A percentile compares a stretch with the other conserved stretches of the same genome.
These are phyloP conservation scores for Neonectria ditissima DNA, from an alignment of 2,329 filamentous ascomycete species.

Conservation along the genomic window DNA sequence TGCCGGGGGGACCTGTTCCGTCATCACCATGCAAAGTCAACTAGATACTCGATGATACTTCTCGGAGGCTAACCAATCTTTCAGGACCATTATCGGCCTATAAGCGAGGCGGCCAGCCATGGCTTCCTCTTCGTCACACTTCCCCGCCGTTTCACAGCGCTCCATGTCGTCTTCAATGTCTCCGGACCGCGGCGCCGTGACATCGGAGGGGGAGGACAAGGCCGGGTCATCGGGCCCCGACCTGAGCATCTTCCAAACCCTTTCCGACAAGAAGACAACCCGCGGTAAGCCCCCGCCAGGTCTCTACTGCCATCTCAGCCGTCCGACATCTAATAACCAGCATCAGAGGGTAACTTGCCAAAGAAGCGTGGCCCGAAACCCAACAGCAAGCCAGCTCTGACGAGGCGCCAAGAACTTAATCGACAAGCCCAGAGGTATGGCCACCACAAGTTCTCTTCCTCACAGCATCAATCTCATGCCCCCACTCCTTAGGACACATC, in stretches of 20 bases:
- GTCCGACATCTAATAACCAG: constrained; percentile 26
- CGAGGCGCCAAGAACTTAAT: constrained; percentile 92
- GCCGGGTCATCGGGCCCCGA: constrained; percentile 61
- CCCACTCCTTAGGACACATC: constrained; percentile 79
- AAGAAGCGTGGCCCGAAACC: constrained; percentile 96
- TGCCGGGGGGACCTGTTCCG: constrained; percentile 12
- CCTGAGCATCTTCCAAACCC: constrained; percentile 73
- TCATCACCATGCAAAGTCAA: constrained; percentile 22
- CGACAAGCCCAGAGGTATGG: constrained; percentile 91
- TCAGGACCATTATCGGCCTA: constrained; percentile 16
- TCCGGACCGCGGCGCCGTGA: constrained; percentile 49
- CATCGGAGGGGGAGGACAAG: constrained; percentile 51
- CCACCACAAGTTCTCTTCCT: neutral
- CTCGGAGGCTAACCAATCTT: constrained; percentile 20
- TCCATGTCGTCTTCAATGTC: constrained; percentile 63
- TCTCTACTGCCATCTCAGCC: neutral
- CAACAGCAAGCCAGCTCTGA: constrained; percentile 94
- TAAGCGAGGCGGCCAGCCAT: constrained; percentile 30
- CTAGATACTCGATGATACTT: constrained; percentile 13
- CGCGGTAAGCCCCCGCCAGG: constrained; percentile 67
- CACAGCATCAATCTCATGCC: constrained; percentile 23
- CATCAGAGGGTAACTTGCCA: constrained; percentile 80
- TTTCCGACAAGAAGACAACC: constrained; percentile 81
- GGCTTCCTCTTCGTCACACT: constrained; percentile 38
- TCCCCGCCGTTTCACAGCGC: constrained; percentile 36